Evolutionary conservation across 2,329 filamentous ascomycete species (phyloP).

Genomic region (Clonostachys chloroleuca): DNA sequence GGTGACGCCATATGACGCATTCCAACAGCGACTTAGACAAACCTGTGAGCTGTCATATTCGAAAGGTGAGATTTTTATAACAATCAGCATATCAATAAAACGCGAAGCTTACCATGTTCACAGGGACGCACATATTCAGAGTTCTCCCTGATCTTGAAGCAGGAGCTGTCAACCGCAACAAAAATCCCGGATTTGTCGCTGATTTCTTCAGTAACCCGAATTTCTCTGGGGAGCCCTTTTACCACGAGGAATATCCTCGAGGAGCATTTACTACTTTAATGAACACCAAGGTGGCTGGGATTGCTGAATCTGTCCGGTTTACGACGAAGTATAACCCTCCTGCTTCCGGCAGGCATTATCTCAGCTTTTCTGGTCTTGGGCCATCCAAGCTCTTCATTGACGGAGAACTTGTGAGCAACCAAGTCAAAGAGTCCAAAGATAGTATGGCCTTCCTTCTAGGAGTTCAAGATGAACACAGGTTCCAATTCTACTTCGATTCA

Average conservation of each 20-base stretch:
- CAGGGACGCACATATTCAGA: neutral
- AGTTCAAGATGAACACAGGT: slow-evolving; percentile 17
- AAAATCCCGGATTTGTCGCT: slow-evolving; percentile 1
- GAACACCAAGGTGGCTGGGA: too few relatives aligned
- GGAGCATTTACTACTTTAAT: slow-evolving; percentile 16
- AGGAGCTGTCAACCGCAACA: neutral
- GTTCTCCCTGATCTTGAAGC: neutral
- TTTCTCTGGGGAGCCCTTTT: neutral
- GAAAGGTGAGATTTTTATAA: slow-evolving; percentile 10
- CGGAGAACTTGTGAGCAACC: slow-evolving; percentile 17
- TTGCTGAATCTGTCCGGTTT: too few relatives aligned
- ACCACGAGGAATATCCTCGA: neutral
- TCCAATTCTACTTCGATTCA: slow-evolving; percentile 16
- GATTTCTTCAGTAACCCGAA: slow-evolving; percentile 6
- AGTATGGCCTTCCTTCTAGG: slow-evolving; percentile 4
- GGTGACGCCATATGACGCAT: slow-evolving; percentile 19
- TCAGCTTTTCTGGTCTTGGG: slow-evolving; percentile 19
- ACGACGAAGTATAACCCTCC: neutral
- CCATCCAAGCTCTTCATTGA: slow-evolving; percentile 16
- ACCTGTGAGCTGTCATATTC: too few relatives aligned
- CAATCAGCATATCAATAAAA: slow-evolving; percentile 8
- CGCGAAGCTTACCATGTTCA: too few relatives aligned
- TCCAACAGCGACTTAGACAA: slow-evolving; percentile 1
- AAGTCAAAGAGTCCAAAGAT: slow-evolving; percentile 5
- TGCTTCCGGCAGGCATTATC: slow-evolving; percentile 17